These are phyloP conservation scores for Acer yangbiense DNA, from an alignment of 345 rosid genomes.

Conservation along the genomic window DNA sequence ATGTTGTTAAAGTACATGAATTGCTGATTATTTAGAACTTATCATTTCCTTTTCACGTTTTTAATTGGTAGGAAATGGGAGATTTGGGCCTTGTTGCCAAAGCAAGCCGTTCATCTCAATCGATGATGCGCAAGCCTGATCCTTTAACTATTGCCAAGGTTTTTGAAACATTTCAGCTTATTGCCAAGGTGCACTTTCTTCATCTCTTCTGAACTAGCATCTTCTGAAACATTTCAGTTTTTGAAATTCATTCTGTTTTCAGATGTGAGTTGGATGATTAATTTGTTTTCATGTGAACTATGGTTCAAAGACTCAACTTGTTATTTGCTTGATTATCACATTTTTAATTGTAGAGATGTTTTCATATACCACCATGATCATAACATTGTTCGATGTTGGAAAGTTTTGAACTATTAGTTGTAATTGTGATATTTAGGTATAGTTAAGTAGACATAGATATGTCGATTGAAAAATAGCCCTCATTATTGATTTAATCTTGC, in stretches of 20 bases:
- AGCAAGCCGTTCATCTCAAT: conserved; percentile 89
- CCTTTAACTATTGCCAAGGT: conserved; percentile 83
- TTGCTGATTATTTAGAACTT: neutral
- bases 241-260: neutral
- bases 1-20: neutral
- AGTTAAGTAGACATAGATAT: too few relatives aligned
- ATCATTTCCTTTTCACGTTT: neutral
- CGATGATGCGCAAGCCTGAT: conserved; percentile 88
- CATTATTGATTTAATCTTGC: conserved; percentile 22
- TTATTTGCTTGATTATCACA: conserved; percentile 7
- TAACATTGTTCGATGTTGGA: neutral
- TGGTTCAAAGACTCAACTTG: neutral
- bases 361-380: neutral
- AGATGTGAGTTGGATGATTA: neutral
- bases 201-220: neutral
- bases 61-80: conserved; percentile 62
- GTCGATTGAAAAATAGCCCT: neutral
- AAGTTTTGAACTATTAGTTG: neutral
- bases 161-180: conserved; percentile 67
- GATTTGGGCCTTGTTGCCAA: conserved; percentile 96
- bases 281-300: neutral
- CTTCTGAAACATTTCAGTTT: too few relatives aligned
- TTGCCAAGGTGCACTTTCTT: conserved; percentile 73
- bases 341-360: neutral
- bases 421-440: neutral